A percentile compares a stretch with the other conserved stretches of the same genome.
phyloP scores from a whole-genome alignment of 352 stramenopile species.

The Pythium insidiosum region DNA sequence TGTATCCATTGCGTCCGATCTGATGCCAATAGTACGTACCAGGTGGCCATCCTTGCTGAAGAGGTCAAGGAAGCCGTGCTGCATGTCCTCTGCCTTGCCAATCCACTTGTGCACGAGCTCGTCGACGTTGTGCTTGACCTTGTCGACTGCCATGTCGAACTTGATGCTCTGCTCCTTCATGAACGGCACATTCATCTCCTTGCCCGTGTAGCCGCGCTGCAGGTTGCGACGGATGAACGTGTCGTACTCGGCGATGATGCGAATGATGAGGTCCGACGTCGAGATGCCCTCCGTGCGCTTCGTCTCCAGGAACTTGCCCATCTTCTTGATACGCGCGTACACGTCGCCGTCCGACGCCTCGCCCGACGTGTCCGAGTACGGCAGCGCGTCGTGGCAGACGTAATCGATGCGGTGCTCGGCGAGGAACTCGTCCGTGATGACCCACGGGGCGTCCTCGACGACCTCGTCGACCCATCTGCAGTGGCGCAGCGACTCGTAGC shows the following conservation, averaged over 20 bases:
- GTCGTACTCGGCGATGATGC: constrained; percentile 89
- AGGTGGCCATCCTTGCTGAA: constrained; percentile 72
- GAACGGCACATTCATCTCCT: constrained; percentile 90
- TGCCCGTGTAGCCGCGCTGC: constrained; percentile 82
- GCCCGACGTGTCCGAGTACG: constrained; percentile 75
- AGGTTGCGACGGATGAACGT: constrained; percentile 89
- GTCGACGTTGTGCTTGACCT: constrained; percentile 76
- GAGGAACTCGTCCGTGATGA: constrained; percentile 78
- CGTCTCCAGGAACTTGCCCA: constrained; percentile 83
- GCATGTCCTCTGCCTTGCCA: constrained; percentile 72
- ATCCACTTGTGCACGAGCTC: constrained; percentile 71
- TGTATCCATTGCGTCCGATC: background rate
- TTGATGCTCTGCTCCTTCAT: constrained; percentile 87
- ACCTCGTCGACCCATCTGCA: constrained; percentile 87
- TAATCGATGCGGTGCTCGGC: constrained; percentile 84
- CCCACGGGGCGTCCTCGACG: constrained; percentile 82
- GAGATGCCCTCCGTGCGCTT: constrained; percentile 84
- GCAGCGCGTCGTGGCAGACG: constrained; percentile 84
- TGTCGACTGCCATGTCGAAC: constrained; percentile 81
- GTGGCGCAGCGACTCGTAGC: constrained; percentile 81
- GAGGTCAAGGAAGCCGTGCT: constrained; percentile 67
- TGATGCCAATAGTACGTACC: constrained; percentile 19
- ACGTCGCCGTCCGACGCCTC: constrained; percentile 69
- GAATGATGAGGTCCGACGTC: constrained; percentile 86
- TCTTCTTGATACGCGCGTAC: constrained; percentile 81